A percentile compares a stretch with the other conserved stretches of the same genome.
These are phyloP conservation scores for Pouteria campechiana DNA, from an alignment of 179 eudicot species.

Conservation along the genomic window DNA sequence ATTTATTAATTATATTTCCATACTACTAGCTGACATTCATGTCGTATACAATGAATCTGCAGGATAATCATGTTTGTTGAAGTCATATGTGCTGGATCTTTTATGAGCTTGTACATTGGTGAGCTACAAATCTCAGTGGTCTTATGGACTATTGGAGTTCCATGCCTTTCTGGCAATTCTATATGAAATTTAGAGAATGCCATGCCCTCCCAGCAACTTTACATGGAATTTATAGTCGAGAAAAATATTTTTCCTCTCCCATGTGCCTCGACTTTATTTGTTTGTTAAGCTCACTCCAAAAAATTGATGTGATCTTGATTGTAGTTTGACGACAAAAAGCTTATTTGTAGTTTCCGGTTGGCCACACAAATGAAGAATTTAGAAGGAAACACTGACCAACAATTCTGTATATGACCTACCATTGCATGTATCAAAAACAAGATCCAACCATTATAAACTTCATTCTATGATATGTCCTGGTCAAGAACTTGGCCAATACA, in stretches of 20 bases:
- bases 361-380: too few species aligned
- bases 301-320: not conserved
- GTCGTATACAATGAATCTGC: slow-evolving; percentile 27
- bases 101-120: slow-evolving; percentile 77
- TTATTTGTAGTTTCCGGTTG: too few species aligned
- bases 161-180: not conserved
- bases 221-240: not conserved
- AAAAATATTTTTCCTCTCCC: too few species aligned
- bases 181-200: not conserved
- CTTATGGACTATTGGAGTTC: too few species aligned
- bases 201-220: not conserved
- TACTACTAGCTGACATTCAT: slow-evolving; percentile 5
- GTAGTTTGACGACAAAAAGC: too few species aligned
- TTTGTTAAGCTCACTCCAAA: not conserved
- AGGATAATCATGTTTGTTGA: slow-evolving; percentile 92
- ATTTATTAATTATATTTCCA: slow-evolving; percentile 1
- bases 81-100: slow-evolving; percentile 77
- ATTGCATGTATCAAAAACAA: too few species aligned
- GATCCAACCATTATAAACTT: too few species aligned
- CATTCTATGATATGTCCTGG: too few species aligned
- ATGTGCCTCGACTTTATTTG: not conserved
- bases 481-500: too few species aligned
- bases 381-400: too few species aligned
- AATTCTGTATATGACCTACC: too few species aligned
- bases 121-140: too few species aligned